These are phyloP conservation scores for Dictyostelium firmibasis DNA, from an alignment of 78 protist species.

Conservation along the genomic window DNA sequence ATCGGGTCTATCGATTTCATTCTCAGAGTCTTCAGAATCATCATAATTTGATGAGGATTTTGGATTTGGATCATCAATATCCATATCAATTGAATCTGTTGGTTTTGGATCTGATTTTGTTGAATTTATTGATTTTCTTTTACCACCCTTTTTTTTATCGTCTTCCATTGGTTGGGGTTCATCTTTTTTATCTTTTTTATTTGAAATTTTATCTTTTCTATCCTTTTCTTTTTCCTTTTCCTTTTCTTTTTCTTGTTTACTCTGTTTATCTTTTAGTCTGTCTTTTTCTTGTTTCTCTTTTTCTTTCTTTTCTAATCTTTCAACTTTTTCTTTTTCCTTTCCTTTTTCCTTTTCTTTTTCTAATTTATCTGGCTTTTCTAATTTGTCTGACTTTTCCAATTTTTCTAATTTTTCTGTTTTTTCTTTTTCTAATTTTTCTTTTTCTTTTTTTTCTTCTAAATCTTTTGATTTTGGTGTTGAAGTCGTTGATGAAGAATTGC, in stretches of 20 bases:
- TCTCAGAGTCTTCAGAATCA: background rate
- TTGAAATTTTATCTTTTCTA: background rate
- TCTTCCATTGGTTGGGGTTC: background rate
- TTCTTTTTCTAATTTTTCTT: background rate
- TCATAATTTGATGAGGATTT: background rate
- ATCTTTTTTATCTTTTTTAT: background rate
- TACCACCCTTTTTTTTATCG: background rate
- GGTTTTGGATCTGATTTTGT: background rate
- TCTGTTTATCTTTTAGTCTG: background rate
- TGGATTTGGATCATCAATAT: background rate
- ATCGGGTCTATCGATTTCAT: background rate
- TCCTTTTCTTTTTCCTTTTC: background rate
- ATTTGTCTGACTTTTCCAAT: background rate
- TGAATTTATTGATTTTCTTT: conserved; percentile 7
- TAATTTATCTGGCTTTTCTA: background rate
- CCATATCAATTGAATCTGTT: background rate
- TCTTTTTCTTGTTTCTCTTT: background rate
- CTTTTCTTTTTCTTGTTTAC: background rate
- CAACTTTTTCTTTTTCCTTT: background rate
- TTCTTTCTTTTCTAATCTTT: background rate
- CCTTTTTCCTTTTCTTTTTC: background rate
- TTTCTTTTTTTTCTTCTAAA: background rate
- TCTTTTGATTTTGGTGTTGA: conserved; percentile 8
- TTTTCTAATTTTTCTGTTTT: background rate
- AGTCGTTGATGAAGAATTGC: background rate